Base-by-base conservation (phyloP, 139 green algal species). In the Chlamydomonas schloesseri region DNA sequence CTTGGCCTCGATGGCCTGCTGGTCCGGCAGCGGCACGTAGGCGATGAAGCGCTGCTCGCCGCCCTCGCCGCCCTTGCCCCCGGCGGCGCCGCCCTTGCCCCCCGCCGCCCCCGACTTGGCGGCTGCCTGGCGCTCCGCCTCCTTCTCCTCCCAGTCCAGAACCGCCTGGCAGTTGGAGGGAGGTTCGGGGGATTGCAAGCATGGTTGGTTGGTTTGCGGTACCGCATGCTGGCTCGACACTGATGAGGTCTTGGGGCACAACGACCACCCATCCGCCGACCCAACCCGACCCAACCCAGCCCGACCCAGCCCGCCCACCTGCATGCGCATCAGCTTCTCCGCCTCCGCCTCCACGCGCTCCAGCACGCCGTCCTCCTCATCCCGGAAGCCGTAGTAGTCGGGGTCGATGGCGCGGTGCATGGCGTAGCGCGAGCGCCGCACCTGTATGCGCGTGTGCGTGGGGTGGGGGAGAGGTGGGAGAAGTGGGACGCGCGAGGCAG, bases 371-470 rank as follows among this genome's bases (percentile, higher is more conserved):
- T 99, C 97, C 78, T 99, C 97, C 74, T 99, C 97, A 79, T 99
- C 97, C 23, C 91, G 76, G 84, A 98, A 98, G n/a, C 98, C 98
- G 71, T 98, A 99, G 89, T 99, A 99, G 87, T 99, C 97, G 11
- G 91, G 94, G 86, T 99, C 93, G 71, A 99, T 98, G 47, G 88
- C 70, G 73, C 96, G 95, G 91, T 96, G 92, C 94, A 99, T 94
- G 81, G 99, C 93, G 37, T 93, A 90, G 20, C 96, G 90, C 29
- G 95, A 98, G 13, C 93, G 91, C 67, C 93, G 89, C 72, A 91
- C 84, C 20, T 28, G 55, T 2, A 11, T 3, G 6, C 9, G 55
- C 3, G 55, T 62, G 55, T 24, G 55, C 18, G 55, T 24, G 55
- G 13, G 55, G 10, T 3, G n/a, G 18, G 8, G 55, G 3, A 88